Evolutionary conservation across 164 flowering plant genomes (phyloP), one percentile per base, ranked within the genome.

Genomic region (Brasenia schreberi): DNA sequence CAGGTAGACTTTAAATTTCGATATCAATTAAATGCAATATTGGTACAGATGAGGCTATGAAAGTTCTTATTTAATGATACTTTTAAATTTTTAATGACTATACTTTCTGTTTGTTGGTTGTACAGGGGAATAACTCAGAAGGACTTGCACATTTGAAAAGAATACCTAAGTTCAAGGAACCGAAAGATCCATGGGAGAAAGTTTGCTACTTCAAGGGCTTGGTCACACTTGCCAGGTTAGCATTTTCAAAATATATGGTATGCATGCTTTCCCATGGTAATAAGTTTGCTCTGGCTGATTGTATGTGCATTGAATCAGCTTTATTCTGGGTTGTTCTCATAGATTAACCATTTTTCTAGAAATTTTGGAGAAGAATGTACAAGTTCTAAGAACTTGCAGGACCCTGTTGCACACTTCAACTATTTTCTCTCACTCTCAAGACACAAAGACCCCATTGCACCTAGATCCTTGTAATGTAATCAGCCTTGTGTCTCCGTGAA

Each of bases 161-260:
- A 78, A 66, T 89, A 73, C 85, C 79, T 17, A 64, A 70, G 18
- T 14, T 91, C 67, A 66, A 82, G 62, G 97, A 89, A 73, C 98
- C 98, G n/a, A 86, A 82, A 18, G 85, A 91, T 61, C 76, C 82
- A n/a, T 76, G 69, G 70, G 78, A 77, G 79, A 91, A 87, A 76
- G 84, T 73, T 60, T 87, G 85, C 72, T 94, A 91, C 71, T 86
- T 70, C 68, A 89, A 89, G 60, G 88, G 87, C 18, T 71, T 94
- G 71, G 27, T 89, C 39, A 63, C 87, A 71, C 81, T 91, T 59
- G 77, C 90, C 71, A 86, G 96, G 97, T 94, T 76, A 60, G 66
- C 52, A 44, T 44, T 44, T 1, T 44, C 52, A 44, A 44, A 44
- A 44, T 44, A 6, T 44, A 6, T 44, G 52, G 52, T 44, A 11